Base-by-base conservation (phyloP, 2,329 filamentous ascomycete species). In the Aspergillus pseudoterreus region DNA sequence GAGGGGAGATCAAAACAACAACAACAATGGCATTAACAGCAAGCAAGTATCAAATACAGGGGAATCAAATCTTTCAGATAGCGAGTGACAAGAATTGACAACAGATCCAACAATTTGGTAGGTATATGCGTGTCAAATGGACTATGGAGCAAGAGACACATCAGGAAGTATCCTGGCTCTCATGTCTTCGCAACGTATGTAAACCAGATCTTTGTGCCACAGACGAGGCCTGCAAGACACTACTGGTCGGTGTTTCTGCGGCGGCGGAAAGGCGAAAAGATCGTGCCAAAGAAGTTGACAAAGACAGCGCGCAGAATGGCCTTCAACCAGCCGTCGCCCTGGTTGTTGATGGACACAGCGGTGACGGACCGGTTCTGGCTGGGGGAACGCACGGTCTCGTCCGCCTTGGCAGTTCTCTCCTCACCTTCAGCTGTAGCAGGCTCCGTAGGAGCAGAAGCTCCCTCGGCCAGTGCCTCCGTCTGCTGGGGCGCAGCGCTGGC, bases 291-390 rank as follows among this genome's bases (percentile, higher is more conserved):
- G 59, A 74, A 70, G 54, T 64, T 67, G 44, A 63, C 62, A 62
- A 73, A 73, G 42, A 74, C 66, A 36, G 70, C 65, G 45, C 70
- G 71, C 57, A 71, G 63, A 52, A 74, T 61, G 47, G 64, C 64
- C 57, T 67, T 71, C 60, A 74, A 65, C 66, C 71, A 74, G 57
- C 65, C 70, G 47, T 72, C 68, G 49, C 63, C 60, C 61, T 68
- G 65, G 53, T 62, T 60, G 57, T 67, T 69, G 52, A 72, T 54
- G 53, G 71, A 71, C 60, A 71, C 64, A 56, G 69, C 67, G 48
- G 65, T 65, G 46, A 71, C 63, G 57, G 71, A 73, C 59, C 66
- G 69, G 52, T 68, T 70, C 62, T 65, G 67, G 59, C 64, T 68
- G 54, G 58, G 45, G 22, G 66, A 65, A 49, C 64, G 66, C 64